These are phyloP conservation scores for Oryza punctata DNA, from an alignment of 176 grass and related monocot species.

Conservation along the genomic window DNA sequence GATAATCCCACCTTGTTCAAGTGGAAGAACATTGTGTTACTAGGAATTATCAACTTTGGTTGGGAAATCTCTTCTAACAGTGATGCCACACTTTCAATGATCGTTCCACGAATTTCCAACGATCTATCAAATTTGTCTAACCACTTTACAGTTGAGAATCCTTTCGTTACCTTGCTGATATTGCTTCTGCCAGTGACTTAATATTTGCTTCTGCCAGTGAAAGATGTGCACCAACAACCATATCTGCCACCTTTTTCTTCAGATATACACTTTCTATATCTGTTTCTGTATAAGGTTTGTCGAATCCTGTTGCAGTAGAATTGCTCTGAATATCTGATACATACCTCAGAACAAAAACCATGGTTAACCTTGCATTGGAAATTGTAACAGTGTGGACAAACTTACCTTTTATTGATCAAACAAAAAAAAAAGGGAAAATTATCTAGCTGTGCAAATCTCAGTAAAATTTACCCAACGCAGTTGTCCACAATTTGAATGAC, in stretches of 20 bases:
- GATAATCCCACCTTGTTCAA: constrained; percentile 23
- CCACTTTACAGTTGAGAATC: constrained; percentile 25
- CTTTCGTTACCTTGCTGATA: constrained; percentile 32
- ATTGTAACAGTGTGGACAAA: neutral
- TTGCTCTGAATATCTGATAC: constrained; percentile 9
- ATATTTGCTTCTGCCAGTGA: constrained; percentile 41
- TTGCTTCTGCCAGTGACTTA: constrained; percentile 30
- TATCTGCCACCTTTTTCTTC: constrained; percentile 30
- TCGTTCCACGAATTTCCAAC: neutral
- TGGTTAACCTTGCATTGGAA: constrained; percentile 19
- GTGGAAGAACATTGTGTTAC: constrained; percentile 22
- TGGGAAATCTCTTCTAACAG: constrained; percentile 38
- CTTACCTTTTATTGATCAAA: constrained; percentile 4
- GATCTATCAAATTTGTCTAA: constrained; percentile 5
- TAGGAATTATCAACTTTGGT: constrained; percentile 24
- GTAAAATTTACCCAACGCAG: constrained; percentile 8
- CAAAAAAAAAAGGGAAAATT: neutral
- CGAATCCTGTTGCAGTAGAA: neutral
- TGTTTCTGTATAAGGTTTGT: neutral
- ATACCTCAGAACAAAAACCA: neutral
- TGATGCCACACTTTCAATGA: neutral
- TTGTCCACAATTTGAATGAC: constrained; percentile 31
- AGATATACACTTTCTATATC: constrained; percentile 16
- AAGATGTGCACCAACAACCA: constrained; percentile 38
- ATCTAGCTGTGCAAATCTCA: neutral